phyloP scores from a whole-genome alignment of 2,329 filamentous ascomycete species.

The Sporothrix schenckii region DNA sequence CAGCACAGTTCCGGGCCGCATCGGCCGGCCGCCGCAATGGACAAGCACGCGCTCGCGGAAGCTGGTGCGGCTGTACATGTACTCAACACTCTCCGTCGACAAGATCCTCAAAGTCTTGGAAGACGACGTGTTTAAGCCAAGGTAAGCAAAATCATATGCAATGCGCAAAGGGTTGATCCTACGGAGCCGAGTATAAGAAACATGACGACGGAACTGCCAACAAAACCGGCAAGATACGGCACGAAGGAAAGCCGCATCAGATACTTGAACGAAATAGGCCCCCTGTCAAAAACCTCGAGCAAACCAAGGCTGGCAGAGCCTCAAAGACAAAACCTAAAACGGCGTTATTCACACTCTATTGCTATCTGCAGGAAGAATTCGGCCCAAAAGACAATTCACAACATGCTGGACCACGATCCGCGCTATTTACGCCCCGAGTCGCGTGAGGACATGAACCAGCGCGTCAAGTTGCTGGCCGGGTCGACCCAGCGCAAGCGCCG shows the following conservation, averaged over 20 bases:
- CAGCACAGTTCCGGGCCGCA: conserved; percentile 40
- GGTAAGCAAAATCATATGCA: conserved; percentile 45
- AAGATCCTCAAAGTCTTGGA: conserved; percentile 56
- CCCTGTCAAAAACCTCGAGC: not conserved
- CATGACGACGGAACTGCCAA: not conserved
- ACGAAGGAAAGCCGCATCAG: not conserved
- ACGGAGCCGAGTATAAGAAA: not conserved
- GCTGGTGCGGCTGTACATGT: conserved; percentile 60
- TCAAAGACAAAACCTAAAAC: not conserved
- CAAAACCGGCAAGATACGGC: not conserved
- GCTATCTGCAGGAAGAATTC: conserved; percentile 52
- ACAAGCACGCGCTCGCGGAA: conserved; percentile 56
- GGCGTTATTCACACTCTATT: conserved; percentile 29
- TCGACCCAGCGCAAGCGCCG: conserved; percentile 45
- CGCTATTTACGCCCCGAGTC: conserved; percentile 59
- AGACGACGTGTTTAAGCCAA: conserved; percentile 50
- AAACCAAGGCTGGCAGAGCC: not conserved
- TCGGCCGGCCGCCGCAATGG: conserved; percentile 61
- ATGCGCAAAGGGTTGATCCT: not conserved
- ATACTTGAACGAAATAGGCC: not conserved
- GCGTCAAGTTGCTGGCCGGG: conserved; percentile 50
- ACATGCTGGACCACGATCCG: conserved; percentile 61
- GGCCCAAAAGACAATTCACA: conserved; percentile 61
- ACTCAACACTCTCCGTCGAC: conserved; percentile 56
- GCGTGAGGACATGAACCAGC: conserved; percentile 55